A percentile compares a stretch with the other conserved stretches of the same genome.
Evolutionary conservation across 164 flowering plant species (phyloP).

Genomic region (Aristolochia fimbriata): DNA sequence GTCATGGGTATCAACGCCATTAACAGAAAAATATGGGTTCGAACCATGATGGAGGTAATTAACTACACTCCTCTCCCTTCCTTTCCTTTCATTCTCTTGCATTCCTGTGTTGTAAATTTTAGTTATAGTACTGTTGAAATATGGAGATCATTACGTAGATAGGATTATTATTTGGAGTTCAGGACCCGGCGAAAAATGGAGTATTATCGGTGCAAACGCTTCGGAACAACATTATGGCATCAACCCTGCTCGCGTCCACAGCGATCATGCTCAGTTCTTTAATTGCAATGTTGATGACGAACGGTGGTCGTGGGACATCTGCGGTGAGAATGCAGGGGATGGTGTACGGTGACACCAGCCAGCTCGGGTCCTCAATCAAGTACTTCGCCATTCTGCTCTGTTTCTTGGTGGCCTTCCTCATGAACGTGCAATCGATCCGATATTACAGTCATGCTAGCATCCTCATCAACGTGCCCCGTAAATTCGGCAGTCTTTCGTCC

Average conservation of each 20-base stretch:
- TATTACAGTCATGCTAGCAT: conserved; percentile 12
- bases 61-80: conserved; percentile 27
- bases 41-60: conserved; percentile 16
- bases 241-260: conserved; percentile 17
- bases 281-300: conserved; percentile 58
- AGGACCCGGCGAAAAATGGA: conserved; percentile 55
- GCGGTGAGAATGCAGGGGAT: conserved; percentile 18
- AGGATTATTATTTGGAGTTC: no score
- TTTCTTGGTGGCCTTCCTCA: conserved; percentile 9
- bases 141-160: background rate
- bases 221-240: conserved; percentile 21
- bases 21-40: conserved; percentile 15
- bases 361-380: conserved; percentile 37
- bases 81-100: background rate
- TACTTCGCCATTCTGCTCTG: conserved; percentile 55
- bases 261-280: conserved; percentile 44
- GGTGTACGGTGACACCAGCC: conserved; percentile 39
- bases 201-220: conserved; percentile 16
- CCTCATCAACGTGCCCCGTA: conserved; percentile 13
- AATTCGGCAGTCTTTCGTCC: conserved; percentile 29
- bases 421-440: conserved; percentile 12
- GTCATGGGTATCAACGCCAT: conserved; percentile 16
- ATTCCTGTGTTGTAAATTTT: background rate
- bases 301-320: conserved; percentile 12
- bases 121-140: background rate